Conservation (phyloP, 192 early-diverging fungal species). For the Lunasporangiospora selenospora region DNA sequence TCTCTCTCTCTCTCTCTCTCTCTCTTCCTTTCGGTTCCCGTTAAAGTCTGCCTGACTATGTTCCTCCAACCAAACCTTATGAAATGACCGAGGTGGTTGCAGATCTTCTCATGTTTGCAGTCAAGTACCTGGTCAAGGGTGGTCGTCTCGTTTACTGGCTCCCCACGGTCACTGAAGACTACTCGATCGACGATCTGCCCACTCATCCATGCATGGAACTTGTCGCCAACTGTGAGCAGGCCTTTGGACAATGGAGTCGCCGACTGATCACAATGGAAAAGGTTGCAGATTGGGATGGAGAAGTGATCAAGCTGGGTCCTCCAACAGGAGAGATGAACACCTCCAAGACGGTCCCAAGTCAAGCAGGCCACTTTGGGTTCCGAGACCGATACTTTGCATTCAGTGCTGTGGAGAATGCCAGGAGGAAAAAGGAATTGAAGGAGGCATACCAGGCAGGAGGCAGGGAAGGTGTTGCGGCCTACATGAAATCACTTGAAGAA, state of each 20-base stretch:
- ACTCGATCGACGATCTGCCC: slow-evolving; percentile 81
- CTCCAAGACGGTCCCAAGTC: slow-evolving; percentile 27
- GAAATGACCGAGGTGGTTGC: slow-evolving; percentile 91
- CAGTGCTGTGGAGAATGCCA: slow-evolving; percentile 32
- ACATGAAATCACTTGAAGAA: slow-evolving; percentile 26
- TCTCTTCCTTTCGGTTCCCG: slow-evolving; percentile 1
- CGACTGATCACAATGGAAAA: slow-evolving; percentile 98
- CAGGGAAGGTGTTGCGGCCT: slow-evolving; percentile 26
- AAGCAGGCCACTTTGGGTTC: slow-evolving; percentile 38
- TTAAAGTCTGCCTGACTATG: slow-evolving; percentile 65
- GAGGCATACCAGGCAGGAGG: slow-evolving; percentile 41
- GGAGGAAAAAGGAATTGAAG: slow-evolving; percentile 46
- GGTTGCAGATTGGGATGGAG: slow-evolving; percentile 48
- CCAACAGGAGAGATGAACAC: slow-evolving; percentile 45
- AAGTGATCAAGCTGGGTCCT: slow-evolving; percentile 12
- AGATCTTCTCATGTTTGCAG: slow-evolving; percentile 88
- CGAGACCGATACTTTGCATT: slow-evolving; percentile 44
- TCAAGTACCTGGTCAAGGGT: slow-evolving; percentile 72
- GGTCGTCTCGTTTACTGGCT: slow-evolving; percentile 97
- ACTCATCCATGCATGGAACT: slow-evolving; percentile 81
- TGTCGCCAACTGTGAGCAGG: slow-evolving; percentile 92
- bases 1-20: neutral
- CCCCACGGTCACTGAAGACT: slow-evolving; percentile 89
- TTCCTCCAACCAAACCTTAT: slow-evolving; percentile 94
- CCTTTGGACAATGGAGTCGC: slow-evolving; percentile 92